These are phyloP conservation scores for Reticulascus tulasneorum DNA, from an alignment of 2,329 filamentous ascomycete species.

Conservation along the genomic window DNA sequence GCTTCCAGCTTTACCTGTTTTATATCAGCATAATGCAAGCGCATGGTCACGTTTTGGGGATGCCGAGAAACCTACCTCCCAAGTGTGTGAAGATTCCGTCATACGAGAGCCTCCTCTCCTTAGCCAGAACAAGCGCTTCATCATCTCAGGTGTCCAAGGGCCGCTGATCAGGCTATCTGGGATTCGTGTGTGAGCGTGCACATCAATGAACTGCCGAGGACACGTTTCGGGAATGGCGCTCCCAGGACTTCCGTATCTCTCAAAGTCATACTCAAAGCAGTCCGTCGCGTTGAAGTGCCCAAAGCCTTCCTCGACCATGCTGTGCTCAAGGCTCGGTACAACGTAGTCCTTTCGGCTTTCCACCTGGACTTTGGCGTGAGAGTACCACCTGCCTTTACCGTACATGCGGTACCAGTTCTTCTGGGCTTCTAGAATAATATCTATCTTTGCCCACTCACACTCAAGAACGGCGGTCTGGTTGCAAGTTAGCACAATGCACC, in stretches of 20 bases:
- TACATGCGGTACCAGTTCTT: constrained; percentile 41
- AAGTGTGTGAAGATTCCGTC: constrained; percentile 26
- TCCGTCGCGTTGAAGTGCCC: constrained; percentile 26
- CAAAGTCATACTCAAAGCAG: constrained; percentile 34
- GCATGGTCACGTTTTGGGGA: no score
- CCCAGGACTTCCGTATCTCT: no score
- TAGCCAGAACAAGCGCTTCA: constrained; percentile 43
- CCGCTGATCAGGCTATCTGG: constrained; percentile 36
- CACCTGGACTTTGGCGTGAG: constrained; percentile 20
- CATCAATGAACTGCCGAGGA: constrained; percentile 22
- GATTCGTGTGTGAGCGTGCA: constrained; percentile 35
- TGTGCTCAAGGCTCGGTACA: constrained; percentile 14
- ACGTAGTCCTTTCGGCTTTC: no score
- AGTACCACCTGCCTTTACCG: constrained; percentile 27
- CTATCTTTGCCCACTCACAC: constrained; percentile 40
- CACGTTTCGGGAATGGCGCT: constrained; percentile 4
- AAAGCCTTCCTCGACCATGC: constrained; percentile 11
- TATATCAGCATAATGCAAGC: no score
- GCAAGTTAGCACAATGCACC: constrained; percentile 4
- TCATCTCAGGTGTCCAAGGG: constrained; percentile 35
- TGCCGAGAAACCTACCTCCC: constrained; percentile 35
- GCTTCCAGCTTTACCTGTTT: constrained; percentile 22
- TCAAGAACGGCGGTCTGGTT: constrained; percentile 38
- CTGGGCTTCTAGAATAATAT: constrained; percentile 43
- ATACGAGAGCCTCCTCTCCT: constrained; percentile 32